Evolutionary conservation across 106 monocot genomes (phyloP), one percentile per base, ranked within the genome.

Genomic region (Phalaenopsis aphrodite): DNA sequence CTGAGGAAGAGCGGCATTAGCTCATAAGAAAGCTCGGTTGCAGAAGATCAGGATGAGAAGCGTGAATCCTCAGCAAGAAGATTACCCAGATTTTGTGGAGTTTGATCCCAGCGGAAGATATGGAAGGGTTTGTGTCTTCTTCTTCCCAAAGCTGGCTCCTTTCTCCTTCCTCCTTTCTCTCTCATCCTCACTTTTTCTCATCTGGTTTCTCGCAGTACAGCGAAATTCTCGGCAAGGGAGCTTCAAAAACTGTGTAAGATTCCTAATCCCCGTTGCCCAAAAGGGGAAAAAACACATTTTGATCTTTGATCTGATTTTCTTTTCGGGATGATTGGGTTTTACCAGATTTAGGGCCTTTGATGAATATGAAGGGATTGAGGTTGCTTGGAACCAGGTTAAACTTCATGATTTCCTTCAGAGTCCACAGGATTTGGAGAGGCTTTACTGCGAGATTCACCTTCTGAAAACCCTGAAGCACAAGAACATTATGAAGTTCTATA

Each of bases 371-470:
- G 97, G 97, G 83, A 98, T 94, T 30, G 97, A 98, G 84, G 92
- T 98, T 1, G 97, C 97, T 14, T 98, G 97, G 97, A 98, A 98
- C 77, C 97, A 98, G 79, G 97, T 98, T 80, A 90, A 94, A 86
- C 89, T 98, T 7, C 55, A 82, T 72, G 88, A 94, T 52, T 91
- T 94, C 80, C 81, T 94, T 19, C 89, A 89, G 85, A 91, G 94
- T 66, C 83, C 87, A 1, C 89, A 89, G 56, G 89, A 88, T 64
- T 84, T 94, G 17, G 94, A 98, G 89, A 85, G 97, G 78, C 90
- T 98, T 47, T 98, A 92, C 74, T 94, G 94, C 74, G 97, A 98
- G 90, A 98, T 98, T 82, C 97, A 98, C 78, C 91, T 98, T 47
- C 87, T 98, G 77, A 94, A 94, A 78, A 94, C 97, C 49, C 87